These are phyloP conservation scores for Persicaria tinctoria DNA, from an alignment of 148 eudicot genomes.

Conservation along the genomic window DNA sequence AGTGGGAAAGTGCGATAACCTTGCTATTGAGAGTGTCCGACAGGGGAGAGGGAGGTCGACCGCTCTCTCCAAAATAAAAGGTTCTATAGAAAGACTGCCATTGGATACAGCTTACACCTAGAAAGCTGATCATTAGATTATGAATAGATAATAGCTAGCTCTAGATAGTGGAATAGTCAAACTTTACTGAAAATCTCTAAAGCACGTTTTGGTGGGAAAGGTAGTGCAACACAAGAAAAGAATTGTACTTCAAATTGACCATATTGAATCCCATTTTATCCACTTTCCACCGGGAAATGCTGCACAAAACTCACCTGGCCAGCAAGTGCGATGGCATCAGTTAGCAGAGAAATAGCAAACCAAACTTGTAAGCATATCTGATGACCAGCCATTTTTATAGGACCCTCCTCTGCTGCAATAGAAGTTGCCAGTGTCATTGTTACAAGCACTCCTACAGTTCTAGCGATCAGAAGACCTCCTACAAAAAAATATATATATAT, in stretches of 20 bases:
- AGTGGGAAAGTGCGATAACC: too few species aligned
- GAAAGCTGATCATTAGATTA: background rate
- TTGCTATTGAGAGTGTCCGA: background rate
- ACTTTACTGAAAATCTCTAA: background rate
- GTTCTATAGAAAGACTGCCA: background rate
- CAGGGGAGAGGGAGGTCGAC: too few species aligned
- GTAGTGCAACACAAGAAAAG: background rate
- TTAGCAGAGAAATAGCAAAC: conserved; percentile 90
- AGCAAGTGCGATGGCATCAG: conserved; percentile 94
- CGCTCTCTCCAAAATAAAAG: too few species aligned
- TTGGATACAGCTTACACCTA: background rate
- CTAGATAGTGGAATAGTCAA: background rate
- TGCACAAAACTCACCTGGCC: conserved; percentile 57
- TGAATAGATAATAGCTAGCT: background rate
- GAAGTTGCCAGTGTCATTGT: conserved; percentile 85
- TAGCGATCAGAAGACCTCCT: conserved; percentile 77
- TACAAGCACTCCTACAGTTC: conserved; percentile 71
- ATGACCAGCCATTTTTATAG: conserved; percentile 86
- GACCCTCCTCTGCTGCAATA: conserved; percentile 85
- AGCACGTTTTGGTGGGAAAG: background rate
- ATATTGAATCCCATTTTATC: background rate
- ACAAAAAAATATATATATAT: conserved; percentile 1
- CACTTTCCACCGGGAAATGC: background rate
- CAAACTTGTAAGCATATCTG: conserved; percentile 85
- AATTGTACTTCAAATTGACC: background rate